Base-by-base conservation (phyloP, 352 stramenopile genomes). In the Aphanomyces cochlioides region DNA sequence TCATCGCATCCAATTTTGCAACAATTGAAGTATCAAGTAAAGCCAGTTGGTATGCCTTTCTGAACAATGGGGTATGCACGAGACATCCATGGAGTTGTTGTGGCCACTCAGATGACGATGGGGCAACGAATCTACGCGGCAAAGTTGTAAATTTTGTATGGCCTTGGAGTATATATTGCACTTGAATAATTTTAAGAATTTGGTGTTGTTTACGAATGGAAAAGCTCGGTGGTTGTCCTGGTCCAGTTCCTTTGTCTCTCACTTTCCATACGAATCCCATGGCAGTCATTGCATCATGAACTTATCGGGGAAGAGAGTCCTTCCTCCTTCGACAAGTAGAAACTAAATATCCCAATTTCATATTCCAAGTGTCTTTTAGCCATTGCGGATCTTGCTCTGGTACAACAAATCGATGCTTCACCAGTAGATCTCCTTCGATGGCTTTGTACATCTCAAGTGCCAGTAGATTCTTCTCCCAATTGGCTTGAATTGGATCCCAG, bases 71-170 rank as follows among this genome's bases (percentile, higher is more conserved):
- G 10, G 45, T 50, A 15, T 50, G 45, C n/a, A 58, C 50, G 50
- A 19, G n/a, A 28, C 7, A 28, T 58, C 7, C 7, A 37, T 58
- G 50, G 7, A 58, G 37, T n/a, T 58, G 50, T 28, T 7, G 50
- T 10, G 50, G 50, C 50, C 50, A 58, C n/a, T n/a, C n/a, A n/a
- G n/a, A n/a, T n/a, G n/a, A n/a, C n/a, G n/a, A n/a, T n/a, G n/a
- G n/a, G n/a, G n/a, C n/a, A 28, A n/a, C 37, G 50, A 58, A 58
- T 7, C 50, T n/a, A 58, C 17, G 7, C 50, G 50, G 50, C 7
- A 58, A 7, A 28, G 7, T 19, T 28, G 37, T 28, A 58, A 58
- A 58, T 28, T 58, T 58, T 7, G 50, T 58, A n/a, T 58, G 50
- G 7, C 7, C n/a, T 28, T 58, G 50, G n/a, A 19, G 50, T n/a